phyloP scores from a whole-genome alignment of 805 yeast species.

The Nakazawaea laoshanensis region DNA sequence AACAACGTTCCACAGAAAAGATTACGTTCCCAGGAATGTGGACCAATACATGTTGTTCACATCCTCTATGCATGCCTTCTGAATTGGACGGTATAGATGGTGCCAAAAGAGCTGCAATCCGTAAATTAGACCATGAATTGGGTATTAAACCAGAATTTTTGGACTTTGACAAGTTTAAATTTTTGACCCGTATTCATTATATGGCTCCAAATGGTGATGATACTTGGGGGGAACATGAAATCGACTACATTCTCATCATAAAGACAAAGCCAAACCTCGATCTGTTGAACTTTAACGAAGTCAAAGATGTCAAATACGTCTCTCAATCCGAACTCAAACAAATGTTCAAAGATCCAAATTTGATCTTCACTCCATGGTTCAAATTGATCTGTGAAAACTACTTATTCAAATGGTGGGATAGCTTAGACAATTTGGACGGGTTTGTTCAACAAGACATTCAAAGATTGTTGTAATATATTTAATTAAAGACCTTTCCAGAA shows the following conservation, averaged over 20 bases:
- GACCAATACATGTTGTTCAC: slow-evolving; percentile 99
- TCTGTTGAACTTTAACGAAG: slow-evolving; percentile 71
- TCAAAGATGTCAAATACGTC: slow-evolving; percentile 73
- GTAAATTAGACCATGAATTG: slow-evolving; percentile 88
- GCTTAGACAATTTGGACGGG: slow-evolving; percentile 48
- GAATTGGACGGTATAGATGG: slow-evolving; percentile 77
- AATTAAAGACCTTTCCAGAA: slow-evolving; percentile 12
- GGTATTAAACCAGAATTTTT: slow-evolving; percentile 63
- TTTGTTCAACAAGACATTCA: slow-evolving; percentile 39
- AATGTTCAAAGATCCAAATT: slow-evolving; percentile 60
- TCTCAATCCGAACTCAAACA: slow-evolving; percentile 52
- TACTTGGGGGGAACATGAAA: slow-evolving; percentile 96
- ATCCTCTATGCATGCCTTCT: slow-evolving; percentile 76
- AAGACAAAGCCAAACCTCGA: slow-evolving; percentile 38
- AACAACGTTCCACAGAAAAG: slow-evolving; percentile 93
- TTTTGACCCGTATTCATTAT: slow-evolving; percentile 90
- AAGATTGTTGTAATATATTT: slow-evolving; percentile 32
- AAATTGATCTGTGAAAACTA: slow-evolving; percentile 88
- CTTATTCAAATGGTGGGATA: slow-evolving; percentile 91
- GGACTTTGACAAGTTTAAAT: slow-evolving; percentile 64
- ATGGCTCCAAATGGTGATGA: slow-evolving; percentile 70
- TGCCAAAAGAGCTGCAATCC: slow-evolving; percentile 78
- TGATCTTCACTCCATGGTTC: slow-evolving; percentile 96
- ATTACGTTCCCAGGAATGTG: slow-evolving; percentile 95
- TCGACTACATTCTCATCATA: slow-evolving; percentile 86